These are phyloP conservation scores for Populus tomentosa DNA, from an alignment of 441 rosid genomes.

Conservation along the genomic window DNA sequence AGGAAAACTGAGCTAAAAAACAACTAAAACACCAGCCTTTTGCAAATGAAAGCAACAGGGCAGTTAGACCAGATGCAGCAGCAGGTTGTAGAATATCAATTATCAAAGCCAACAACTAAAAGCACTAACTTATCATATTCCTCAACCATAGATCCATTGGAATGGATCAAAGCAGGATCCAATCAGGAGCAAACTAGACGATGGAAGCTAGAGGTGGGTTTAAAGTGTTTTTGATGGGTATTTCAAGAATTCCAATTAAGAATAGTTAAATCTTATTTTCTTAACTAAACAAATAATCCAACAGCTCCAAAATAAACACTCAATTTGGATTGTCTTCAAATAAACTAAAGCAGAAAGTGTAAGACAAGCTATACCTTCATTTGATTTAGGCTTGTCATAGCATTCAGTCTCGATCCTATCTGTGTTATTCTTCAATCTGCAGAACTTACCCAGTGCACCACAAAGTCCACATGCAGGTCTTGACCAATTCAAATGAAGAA, in stretches of 20 bases:
- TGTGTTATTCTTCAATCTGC: conserved; percentile 14
- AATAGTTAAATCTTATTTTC: background rate
- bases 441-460: conserved; percentile 14
- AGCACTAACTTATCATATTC: too few species aligned
- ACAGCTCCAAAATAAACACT: background rate
- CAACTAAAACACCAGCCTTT: background rate
- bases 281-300: background rate
- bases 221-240: background rate
- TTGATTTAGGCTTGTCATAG: conserved; percentile 1
- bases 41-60: background rate
- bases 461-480: conserved; percentile 23
- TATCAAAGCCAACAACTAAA: background rate
- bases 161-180: too few species aligned
- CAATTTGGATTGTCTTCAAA: background rate
- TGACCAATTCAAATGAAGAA: conserved; percentile 7
- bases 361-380: background rate
- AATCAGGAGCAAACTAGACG: background rate
- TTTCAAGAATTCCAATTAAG: background rate
- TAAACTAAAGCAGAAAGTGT: background rate
- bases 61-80: background rate
- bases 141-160: too few species aligned
- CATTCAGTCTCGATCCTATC: conserved; percentile 16
- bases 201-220: background rate
- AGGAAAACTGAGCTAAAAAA: background rate
- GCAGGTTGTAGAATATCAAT: background rate